Percentiles rank a stretch among this genome's conserved stretches.
Evolutionary conservation across 1,139 yeast genomes (phyloP).

Genomic region (Kurtzmaniella quercitrusa): DNA sequence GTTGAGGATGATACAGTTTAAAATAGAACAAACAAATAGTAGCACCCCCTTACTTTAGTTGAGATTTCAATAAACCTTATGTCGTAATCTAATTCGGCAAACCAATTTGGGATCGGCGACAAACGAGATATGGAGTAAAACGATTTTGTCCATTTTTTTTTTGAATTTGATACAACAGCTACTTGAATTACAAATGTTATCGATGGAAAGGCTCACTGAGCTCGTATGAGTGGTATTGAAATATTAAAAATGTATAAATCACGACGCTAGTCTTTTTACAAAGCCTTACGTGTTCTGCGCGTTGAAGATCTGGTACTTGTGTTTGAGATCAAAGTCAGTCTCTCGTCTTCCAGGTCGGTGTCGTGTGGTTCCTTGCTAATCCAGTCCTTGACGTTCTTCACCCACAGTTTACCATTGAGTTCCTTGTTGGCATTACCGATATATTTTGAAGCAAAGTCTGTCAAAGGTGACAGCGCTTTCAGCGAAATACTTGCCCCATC

Average conservation of each 20-base stretch:
- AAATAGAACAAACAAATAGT: too few species aligned
- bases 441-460: conserved; percentile 59
- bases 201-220: not conserved
- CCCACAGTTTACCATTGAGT: conserved; percentile 24
- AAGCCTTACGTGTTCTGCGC: not conserved
- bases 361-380: conserved; percentile 37
- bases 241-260: too few species aligned
- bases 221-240: not conserved
- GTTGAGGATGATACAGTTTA: too few species aligned
- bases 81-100: too few species aligned
- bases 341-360: conserved; percentile 15
- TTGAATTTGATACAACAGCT: too few species aligned
- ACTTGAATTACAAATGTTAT: too few species aligned
- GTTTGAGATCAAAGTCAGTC: not conserved
- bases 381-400: conserved; percentile 58
- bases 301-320: not conserved
- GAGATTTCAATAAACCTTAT: too few species aligned
- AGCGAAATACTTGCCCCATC: conserved; percentile 15
- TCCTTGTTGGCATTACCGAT: conserved; percentile 53
- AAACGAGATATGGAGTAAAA: too few species aligned
- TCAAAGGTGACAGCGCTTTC: conserved; percentile 47
- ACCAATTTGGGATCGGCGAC: too few species aligned
- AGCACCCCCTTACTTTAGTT: too few species aligned
- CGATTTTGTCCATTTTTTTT: too few species aligned
- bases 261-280: too few species aligned